Conservation (phyloP, 768 basidiomycete genomes). For the Suillus sp. region DNA sequence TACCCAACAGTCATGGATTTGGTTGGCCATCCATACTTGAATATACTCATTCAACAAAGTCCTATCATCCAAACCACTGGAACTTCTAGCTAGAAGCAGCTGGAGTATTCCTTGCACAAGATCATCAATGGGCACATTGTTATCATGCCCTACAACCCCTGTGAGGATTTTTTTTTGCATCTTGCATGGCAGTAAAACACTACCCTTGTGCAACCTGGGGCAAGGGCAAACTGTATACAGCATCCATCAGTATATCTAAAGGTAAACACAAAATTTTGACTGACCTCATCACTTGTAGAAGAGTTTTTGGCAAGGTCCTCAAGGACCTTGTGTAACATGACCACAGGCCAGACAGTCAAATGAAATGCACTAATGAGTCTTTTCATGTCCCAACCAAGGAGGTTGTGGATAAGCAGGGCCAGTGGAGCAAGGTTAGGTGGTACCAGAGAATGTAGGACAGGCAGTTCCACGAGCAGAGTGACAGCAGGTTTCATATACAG, state of each 20-base stretch:
- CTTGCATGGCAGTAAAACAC: not conserved
- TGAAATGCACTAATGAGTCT: not conserved
- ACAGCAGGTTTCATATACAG: not conserved
- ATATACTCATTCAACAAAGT: not conserved
- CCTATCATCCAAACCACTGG: not conserved
- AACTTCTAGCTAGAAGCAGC: not conserved
- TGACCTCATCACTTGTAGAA: not conserved
- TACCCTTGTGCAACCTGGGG: not conserved
- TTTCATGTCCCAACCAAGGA: not conserved
- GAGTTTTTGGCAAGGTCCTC: constrained; percentile 1
- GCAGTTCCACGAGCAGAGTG: not conserved
- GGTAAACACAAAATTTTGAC: not conserved
- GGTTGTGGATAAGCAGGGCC: not conserved
- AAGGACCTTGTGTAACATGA: constrained; percentile 1
- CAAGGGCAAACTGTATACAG: not conserved
- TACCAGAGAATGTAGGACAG: not conserved
- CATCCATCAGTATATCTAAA: not conserved
- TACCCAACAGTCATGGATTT: not conserved
- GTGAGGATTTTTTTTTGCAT: not conserved
- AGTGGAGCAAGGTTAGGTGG: not conserved
- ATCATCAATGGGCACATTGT: not conserved
- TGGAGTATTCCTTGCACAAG: not conserved
- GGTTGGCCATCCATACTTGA: not conserved
- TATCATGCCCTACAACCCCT: not conserved
- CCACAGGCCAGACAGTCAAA: not conserved